phyloP scores from a whole-genome alignment of 176 grass and related monocot genomes.

The Thinopyrum elongatum region DNA sequence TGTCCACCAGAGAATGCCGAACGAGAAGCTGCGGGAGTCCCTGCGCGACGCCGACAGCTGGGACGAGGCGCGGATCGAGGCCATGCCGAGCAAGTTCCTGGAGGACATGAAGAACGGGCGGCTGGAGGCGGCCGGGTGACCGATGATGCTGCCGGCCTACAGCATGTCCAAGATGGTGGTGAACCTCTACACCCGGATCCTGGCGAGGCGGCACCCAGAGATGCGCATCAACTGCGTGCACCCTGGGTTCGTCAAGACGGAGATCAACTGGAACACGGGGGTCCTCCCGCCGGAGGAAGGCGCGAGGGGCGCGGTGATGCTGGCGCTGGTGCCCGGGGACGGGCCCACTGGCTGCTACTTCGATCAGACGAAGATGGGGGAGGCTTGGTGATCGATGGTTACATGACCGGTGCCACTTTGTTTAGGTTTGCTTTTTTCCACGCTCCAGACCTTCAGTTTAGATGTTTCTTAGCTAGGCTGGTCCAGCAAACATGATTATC shows the following conservation, averaged over 20 bases:
- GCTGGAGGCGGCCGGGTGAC: conserved; percentile 64
- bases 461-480: no score
- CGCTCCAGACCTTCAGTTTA: not conserved
- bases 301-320: conserved; percentile 53
- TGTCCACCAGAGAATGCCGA: conserved; percentile 57
- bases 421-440: no score
- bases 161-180: conserved; percentile 65
- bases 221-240: conserved; percentile 63
- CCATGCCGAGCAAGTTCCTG: conserved; percentile 44
- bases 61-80: conserved; percentile 34
- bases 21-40: conserved; percentile 49
- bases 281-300: conserved; percentile 51
- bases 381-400: conserved; percentile 29
- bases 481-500: no score
- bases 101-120: conserved; percentile 54
- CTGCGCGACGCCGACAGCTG: conserved; percentile 38
- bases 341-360: conserved; percentile 58
- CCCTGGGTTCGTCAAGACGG: conserved; percentile 58
- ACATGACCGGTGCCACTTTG: no score
- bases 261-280: conserved; percentile 60
- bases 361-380: conserved; percentile 43
- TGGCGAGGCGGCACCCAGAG: conserved; percentile 43
- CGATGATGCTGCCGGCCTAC: conserved; percentile 66
- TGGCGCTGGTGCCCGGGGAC: conserved; percentile 43
- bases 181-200: conserved; percentile 56